Conservation (phyloP, 768 basidiomycete species). For the Crassisporium funariophilum region DNA sequence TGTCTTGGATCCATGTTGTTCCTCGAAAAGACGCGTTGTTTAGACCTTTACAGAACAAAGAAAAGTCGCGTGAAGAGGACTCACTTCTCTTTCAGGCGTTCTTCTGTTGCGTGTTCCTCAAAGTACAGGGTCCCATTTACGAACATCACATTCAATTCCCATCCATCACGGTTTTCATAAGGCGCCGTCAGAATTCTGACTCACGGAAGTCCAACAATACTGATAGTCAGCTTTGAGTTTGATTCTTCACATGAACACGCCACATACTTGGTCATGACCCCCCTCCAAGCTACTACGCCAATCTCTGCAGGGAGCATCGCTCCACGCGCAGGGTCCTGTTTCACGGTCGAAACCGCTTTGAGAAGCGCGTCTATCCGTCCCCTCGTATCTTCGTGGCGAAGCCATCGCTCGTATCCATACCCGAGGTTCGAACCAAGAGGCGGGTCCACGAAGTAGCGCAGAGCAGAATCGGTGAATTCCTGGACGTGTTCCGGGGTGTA, state of each 20-base stretch:
- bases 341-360: conserved; percentile 52
- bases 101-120: conserved; percentile 70
- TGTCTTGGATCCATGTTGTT: conserved; percentile 67
- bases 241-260: conserved; percentile 1
- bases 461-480: conserved; percentile 65
- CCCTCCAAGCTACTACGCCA: conserved; percentile 73
- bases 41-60: background rate
- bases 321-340: conserved; percentile 30
- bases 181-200: conserved; percentile 78
- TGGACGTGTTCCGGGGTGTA: conserved; percentile 59
- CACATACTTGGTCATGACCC: conserved; percentile 79
- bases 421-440: conserved; percentile 65
- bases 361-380: conserved; percentile 72
- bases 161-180: conserved; percentile 79
- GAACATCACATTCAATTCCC: conserved; percentile 84
- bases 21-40: conserved; percentile 42
- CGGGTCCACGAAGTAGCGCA: conserved; percentile 73
- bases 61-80: conserved; percentile 18
- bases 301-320: conserved; percentile 40
- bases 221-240: conserved; percentile 3
- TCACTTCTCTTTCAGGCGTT: conserved; percentile 65
- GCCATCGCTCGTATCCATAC: conserved; percentile 76
- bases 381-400: conserved; percentile 61
- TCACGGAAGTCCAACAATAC: conserved; percentile 28
- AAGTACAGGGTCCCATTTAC: conserved; percentile 71